Conservation (phyloP, 31 red algal species). For the Odonthalia washingtoniensis region DNA sequence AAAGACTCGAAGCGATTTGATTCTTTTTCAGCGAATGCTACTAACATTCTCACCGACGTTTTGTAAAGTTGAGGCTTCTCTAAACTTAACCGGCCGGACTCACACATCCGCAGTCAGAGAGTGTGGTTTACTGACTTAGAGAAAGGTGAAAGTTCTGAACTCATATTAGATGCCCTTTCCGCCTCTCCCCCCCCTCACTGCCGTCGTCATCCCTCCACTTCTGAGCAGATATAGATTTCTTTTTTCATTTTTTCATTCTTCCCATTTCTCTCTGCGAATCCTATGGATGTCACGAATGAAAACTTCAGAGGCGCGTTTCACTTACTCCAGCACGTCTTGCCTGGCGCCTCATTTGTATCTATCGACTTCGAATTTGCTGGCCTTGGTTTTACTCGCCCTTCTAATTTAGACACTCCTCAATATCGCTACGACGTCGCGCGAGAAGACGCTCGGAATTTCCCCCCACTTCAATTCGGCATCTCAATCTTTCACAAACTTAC, state of each 20-base stretch:
- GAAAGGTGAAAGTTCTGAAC: too few relatives aligned
- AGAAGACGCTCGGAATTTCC: slow-evolving; percentile 54
- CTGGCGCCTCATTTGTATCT: slow-evolving; percentile 56
- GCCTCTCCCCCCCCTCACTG: too few relatives aligned
- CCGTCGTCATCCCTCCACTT: too few relatives aligned
- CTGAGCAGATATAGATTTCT: too few relatives aligned
- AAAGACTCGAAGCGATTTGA: too few relatives aligned
- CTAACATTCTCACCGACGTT: too few relatives aligned
- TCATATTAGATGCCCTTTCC: too few relatives aligned
- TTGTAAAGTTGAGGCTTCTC: too few relatives aligned
- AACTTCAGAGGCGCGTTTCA: slow-evolving; percentile 58
- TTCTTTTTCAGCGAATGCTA: too few relatives aligned
- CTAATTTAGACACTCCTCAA: slow-evolving; percentile 64
- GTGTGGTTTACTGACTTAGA: too few relatives aligned
- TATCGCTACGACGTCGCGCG: slow-evolving; percentile 49
- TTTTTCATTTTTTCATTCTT: background rate
- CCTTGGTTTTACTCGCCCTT: slow-evolving; percentile 61
- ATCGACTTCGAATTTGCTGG: slow-evolving; percentile 80
- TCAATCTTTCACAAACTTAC: slow-evolving; percentile 58
- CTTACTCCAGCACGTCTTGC: slow-evolving; percentile 38
- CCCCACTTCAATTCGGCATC: slow-evolving; percentile 75
- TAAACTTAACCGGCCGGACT: too few relatives aligned
- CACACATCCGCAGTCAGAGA: too few relatives aligned
- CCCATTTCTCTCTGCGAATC: background rate
- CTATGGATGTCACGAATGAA: slow-evolving; percentile 57